A percentile compares a stretch with the other conserved stretches of the same genome.
Evolutionary conservation across 108 stramenopile genomes (phyloP).

Genomic region (Cyclotella atomus): DNA sequence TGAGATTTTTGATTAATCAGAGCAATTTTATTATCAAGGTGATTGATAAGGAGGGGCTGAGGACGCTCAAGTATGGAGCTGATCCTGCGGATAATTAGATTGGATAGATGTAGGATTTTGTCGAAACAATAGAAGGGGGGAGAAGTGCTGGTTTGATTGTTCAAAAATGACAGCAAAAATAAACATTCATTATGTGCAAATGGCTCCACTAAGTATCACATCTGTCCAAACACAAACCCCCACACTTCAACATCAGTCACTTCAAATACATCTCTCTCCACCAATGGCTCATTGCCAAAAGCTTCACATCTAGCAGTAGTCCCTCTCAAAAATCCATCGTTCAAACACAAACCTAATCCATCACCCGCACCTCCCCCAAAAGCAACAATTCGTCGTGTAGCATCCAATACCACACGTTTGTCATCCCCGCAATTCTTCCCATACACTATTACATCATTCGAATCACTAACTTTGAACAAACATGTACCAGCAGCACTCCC

Average conservation of each 20-base stretch:
- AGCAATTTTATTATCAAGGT: slow-evolving; percentile 96
- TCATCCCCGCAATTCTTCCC: slow-evolving; percentile 38
- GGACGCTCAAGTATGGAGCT: slow-evolving; percentile 69
- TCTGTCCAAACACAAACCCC: slow-evolving; percentile 60
- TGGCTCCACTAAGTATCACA: slow-evolving; percentile 15
- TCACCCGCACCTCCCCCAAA: slow-evolving; percentile 76
- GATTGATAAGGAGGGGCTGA: slow-evolving; percentile 90
- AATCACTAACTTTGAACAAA: slow-evolving; percentile 39
- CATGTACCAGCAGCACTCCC: slow-evolving; percentile 60
- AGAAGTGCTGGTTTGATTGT: no score
- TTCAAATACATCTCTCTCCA: slow-evolving; percentile 56
- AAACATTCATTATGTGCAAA: neutral
- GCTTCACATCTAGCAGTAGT: slow-evolving; percentile 80
- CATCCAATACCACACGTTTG: slow-evolving; percentile 55
- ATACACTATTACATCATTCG: slow-evolving; percentile 22
- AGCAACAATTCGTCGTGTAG: slow-evolving; percentile 64
- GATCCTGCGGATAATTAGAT: slow-evolving; percentile 77
- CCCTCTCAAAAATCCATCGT: slow-evolving; percentile 82
- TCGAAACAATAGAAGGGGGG: neutral
- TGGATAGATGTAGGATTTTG: neutral
- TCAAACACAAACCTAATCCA: slow-evolving; percentile 81
- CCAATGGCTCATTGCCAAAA: slow-evolving; percentile 82
- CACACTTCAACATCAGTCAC: slow-evolving; percentile 76
- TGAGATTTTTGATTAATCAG: slow-evolving; percentile 91
- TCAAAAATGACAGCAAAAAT: no score